Percentiles rank a stretch among this genome's conserved stretches.
Evolutionary conservation across 139 green algal genomes (phyloP).

Genomic region (Axilococcus clingmanii): DNA sequence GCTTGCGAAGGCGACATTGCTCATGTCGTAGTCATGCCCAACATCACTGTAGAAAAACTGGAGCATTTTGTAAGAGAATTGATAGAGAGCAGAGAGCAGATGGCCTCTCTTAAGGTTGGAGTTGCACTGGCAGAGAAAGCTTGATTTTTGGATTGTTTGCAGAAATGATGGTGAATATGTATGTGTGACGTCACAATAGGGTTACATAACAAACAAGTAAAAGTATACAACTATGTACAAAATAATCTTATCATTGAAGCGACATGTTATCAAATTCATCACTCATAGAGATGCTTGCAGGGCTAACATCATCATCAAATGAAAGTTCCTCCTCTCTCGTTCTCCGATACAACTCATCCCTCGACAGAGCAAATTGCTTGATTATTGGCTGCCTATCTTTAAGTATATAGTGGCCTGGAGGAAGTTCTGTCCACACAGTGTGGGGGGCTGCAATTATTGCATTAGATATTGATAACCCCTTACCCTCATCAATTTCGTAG

Average conservation of each 20-base stretch:
- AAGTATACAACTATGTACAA: too few species aligned
- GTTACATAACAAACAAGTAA: too few species aligned
- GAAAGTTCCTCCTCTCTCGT: slow-evolving; percentile 6
- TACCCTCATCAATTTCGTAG: slow-evolving; percentile 38
- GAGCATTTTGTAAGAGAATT: slow-evolving; percentile 81
- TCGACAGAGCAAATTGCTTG: slow-evolving; percentile 65
- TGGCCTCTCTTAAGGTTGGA: slow-evolving; percentile 4
- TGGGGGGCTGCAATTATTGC: slow-evolving; percentile 15
- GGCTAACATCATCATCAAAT: slow-evolving; percentile 25
- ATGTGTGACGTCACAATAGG: too few species aligned
- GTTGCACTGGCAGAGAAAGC: too few species aligned
- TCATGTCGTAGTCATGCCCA: slow-evolving; percentile 97
- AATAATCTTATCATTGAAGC: neutral
- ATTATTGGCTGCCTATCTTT: slow-evolving; percentile 26
- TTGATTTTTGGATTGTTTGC: too few species aligned
- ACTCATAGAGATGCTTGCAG: neutral
- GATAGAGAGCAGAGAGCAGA: slow-evolving; percentile 24
- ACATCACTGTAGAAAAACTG: slow-evolving; percentile 83
- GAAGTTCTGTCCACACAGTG: slow-evolving; percentile 44
- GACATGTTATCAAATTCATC: neutral
- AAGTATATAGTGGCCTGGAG: slow-evolving; percentile 50
- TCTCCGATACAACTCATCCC: slow-evolving; percentile 37
- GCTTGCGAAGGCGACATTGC: slow-evolving; percentile 90
- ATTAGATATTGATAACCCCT: slow-evolving; percentile 35
- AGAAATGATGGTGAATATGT: too few species aligned